Evolutionary conservation across 768 basidiomycete species (phyloP).

Genomic region (Clavulina sp.): DNA sequence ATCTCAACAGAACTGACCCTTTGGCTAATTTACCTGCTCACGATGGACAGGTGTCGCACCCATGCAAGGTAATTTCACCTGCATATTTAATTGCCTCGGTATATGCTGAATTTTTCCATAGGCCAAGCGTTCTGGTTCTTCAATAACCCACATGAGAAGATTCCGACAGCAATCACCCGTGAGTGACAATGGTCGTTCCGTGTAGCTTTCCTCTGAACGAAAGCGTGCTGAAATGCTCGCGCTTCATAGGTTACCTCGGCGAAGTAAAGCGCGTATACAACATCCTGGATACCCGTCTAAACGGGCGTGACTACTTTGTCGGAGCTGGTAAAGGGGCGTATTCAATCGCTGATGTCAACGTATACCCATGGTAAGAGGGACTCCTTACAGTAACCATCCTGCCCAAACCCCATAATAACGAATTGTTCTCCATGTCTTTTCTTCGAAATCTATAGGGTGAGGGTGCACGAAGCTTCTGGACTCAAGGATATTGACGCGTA

Average conservation of each 20-base stretch:
- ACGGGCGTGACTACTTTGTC: constrained; percentile 61
- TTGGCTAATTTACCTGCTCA: no score
- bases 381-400: no score
- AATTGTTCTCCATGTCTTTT: no score
- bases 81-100: no score
- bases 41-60: no score
- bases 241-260: constrained; percentile 37
- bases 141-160: constrained; percentile 42
- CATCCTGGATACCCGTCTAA: constrained; percentile 58
- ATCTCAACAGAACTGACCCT: no score
- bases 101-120: no score
- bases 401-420: no score
- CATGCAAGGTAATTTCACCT: no score
- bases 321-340: constrained; percentile 50
- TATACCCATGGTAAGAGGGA: constrained; percentile 43
- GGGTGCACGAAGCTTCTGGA: background rate
- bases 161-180: constrained; percentile 20
- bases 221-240: background rate
- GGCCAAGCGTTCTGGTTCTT: no score
- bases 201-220: no score
- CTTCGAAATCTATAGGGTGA: background rate
- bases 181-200: background rate
- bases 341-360: constrained; percentile 55
- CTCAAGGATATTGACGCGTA: background rate
- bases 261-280: constrained; percentile 70